phyloP scores from a whole-genome alignment of 108 stramenopile genomes.

The Ochromonas danica region DNA sequence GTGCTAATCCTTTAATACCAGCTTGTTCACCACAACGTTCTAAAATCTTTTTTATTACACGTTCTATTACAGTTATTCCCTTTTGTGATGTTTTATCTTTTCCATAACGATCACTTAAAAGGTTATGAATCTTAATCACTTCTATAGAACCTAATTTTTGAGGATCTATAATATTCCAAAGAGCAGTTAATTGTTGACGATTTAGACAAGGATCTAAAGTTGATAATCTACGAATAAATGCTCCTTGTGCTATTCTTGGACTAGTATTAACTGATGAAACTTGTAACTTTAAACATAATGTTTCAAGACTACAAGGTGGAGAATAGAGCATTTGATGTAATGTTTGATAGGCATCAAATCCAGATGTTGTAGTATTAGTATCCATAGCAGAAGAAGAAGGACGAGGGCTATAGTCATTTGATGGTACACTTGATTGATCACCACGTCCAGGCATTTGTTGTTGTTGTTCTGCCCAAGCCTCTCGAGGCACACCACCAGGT shows the following conservation, averaged over 20 bases:
- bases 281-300: slow-evolving; percentile 13
- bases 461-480: not conserved
- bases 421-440: too few species aligned
- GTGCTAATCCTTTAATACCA: slow-evolving; percentile 26
- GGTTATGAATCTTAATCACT: slow-evolving; percentile 21
- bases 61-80: not conserved
- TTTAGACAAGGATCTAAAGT: slow-evolving; percentile 4
- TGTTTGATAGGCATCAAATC: not conserved
- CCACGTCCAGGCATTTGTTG: not conserved
- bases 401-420: not conserved
- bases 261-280: not conserved
- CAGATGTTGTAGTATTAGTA: not conserved
- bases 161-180: not conserved
- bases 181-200: not conserved
- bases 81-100: slow-evolving; percentile 24
- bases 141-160: not conserved
- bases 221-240: not conserved
- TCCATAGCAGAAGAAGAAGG: not conserved
- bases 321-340: slow-evolving; percentile 8
- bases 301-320: slow-evolving; percentile 18
- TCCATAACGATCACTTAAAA: slow-evolving; percentile 19
- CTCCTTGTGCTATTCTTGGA: not conserved
- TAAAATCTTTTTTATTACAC: slow-evolving; percentile 25
- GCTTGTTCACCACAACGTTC: slow-evolving; percentile 22
- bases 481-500: not conserved